phyloP scores from a whole-genome alignment of 148 eudicot species.

The Camellia granthamiana region DNA sequence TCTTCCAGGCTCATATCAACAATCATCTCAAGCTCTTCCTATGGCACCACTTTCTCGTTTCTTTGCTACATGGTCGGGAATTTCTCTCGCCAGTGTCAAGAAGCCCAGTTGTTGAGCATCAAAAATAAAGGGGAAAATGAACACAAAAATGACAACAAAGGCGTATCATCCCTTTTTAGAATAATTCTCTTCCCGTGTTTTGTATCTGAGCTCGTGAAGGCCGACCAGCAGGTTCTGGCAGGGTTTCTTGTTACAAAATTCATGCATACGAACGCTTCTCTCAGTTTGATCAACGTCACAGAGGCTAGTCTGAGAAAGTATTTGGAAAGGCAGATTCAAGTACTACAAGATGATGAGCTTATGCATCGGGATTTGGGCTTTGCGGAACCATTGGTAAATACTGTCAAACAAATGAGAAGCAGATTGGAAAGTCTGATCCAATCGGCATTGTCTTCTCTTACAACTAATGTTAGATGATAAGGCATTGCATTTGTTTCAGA shows the following conservation, averaged over 20 bases:
- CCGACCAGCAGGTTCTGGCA: constrained; percentile 73
- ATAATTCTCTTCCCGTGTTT: constrained; percentile 62
- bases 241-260: constrained; percentile 74
- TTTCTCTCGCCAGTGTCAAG: constrained; percentile 62
- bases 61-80: constrained; percentile 73
- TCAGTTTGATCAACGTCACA: constrained; percentile 71
- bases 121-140: constrained; percentile 20
- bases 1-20: constrained; percentile 61
- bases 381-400: constrained; percentile 40
- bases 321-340: constrained; percentile 52
- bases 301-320: constrained; percentile 59
- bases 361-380: constrained; percentile 22
- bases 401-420: constrained; percentile 37
- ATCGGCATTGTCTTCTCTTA: constrained; percentile 57
- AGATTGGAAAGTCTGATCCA: constrained; percentile 38
- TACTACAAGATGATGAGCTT: constrained; percentile 24
- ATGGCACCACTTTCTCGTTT: constrained; percentile 68
- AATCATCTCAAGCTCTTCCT: constrained; percentile 53
- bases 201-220: constrained; percentile 72
- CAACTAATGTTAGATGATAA: constrained; percentile 27
- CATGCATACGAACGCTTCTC: constrained; percentile 76
- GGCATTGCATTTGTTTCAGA: neutral
- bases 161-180: constrained; percentile 36
- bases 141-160: constrained; percentile 20
- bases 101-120: constrained; percentile 32